Conservation (phyloP, 768 basidiomycete genomes). For the Leccinum barrowsii region DNA sequence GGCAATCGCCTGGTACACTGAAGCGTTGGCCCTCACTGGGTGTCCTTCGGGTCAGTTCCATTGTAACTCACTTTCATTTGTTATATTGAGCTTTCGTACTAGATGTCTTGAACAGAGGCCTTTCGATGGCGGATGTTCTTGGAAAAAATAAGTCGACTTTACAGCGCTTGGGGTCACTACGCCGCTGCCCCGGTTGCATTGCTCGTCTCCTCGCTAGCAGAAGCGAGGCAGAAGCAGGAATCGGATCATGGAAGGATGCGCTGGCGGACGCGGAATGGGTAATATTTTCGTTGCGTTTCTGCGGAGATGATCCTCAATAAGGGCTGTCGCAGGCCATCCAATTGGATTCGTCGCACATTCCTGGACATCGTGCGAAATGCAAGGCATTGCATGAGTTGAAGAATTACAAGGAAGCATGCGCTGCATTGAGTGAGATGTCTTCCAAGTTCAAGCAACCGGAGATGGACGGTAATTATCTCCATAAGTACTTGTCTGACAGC, state of each 20-base stretch:
- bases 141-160: background rate
- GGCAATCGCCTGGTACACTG: constrained; percentile 15
- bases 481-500: background rate
- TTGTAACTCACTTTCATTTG: background rate
- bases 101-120: background rate
- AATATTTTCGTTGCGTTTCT: background rate
- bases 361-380: constrained; percentile 3
- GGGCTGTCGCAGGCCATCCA: constrained; percentile 1
- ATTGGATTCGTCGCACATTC: background rate
- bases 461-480: background rate
- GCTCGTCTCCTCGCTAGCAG: constrained; percentile 6
- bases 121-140: background rate
- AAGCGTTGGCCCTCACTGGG: constrained; percentile 4
- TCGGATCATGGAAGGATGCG: background rate
- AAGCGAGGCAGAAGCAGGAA: constrained; percentile 1
- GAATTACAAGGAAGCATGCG: background rate
- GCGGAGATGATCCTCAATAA: background rate
- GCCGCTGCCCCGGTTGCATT: background rate
- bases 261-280: constrained; percentile 7
- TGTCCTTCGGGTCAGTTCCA: constrained; percentile 2
- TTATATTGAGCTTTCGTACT: background rate
- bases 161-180: background rate
- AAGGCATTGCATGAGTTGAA: background rate
- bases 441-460: background rate
- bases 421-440: background rate